Conservation (phyloP, 2,329 filamentous ascomycete species). For the Aspergillus aculeatinus region DNA sequence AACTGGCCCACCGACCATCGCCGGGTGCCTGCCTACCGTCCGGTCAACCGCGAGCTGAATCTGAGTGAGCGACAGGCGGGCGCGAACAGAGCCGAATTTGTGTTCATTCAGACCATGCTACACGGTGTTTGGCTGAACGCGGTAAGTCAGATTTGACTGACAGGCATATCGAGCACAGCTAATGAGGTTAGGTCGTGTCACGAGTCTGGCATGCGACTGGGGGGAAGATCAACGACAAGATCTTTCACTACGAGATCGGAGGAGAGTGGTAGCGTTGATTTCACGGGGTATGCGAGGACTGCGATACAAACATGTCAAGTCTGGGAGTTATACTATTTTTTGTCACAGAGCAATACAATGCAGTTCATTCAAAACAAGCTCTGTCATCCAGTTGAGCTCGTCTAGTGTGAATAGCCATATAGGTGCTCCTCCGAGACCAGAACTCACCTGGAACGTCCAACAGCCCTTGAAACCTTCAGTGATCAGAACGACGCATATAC, state of each 20-base stretch:
- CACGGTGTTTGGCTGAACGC: slow-evolving; percentile 48
- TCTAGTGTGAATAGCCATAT: no score
- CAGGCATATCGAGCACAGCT: not conserved
- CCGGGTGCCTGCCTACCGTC: slow-evolving; percentile 50
- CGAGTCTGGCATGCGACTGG: slow-evolving; percentile 51
- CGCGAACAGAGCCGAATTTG: slow-evolving; percentile 45
- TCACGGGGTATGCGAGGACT: no score
- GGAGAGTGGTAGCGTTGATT: slow-evolving; percentile 48
- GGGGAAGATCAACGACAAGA: slow-evolving; percentile 49
- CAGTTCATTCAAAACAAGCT: no score
- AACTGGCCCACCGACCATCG: slow-evolving; percentile 51
- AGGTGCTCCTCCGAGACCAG: no score
- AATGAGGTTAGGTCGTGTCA: slow-evolving; percentile 34
- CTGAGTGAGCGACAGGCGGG: slow-evolving; percentile 45
- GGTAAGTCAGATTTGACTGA: slow-evolving; percentile 13
- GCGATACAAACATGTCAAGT: no score
- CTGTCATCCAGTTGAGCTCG: no score
- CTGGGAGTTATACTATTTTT: no score
- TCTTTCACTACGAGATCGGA: slow-evolving; percentile 55
- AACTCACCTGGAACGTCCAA: no score
- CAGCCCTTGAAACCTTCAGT: no score
- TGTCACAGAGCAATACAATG: no score
- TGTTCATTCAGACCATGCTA: slow-evolving; percentile 54
- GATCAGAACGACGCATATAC: not conserved
- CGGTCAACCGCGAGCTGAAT: slow-evolving; percentile 47